Base-by-base conservation (phyloP, 805 yeast species). In the Candida dendrica region DNA sequence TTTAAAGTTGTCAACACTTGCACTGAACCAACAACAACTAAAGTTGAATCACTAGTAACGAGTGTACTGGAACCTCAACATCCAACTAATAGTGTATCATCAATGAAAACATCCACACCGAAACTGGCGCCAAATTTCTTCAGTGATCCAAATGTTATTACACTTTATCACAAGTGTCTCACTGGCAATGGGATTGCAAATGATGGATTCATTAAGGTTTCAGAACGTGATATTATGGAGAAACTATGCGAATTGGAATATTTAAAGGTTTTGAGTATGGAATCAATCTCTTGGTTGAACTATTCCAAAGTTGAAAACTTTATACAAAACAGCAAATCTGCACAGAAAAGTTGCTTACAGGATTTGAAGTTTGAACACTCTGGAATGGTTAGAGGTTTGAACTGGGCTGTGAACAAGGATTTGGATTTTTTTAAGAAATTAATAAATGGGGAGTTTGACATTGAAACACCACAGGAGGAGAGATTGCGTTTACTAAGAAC, bases 211-310 rank as follows among this genome's bases (percentile, higher is more conserved):
- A 29, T 32, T 39, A 13, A 48, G 46, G 13, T 47, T 40, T 30
- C 47, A 37, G 38, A 31, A 27, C 45, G 55, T 35, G 56, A 58
- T 36, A 50, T 59, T 18, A 34, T 56, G 31, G 31, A 34, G 6
- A 45, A 26, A 52, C 52, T 68, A 42, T 68, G 44, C 27, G 56
- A 53, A 36, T 55, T 77, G 42, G 59, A 44, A 46, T 64, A 58
- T 38, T 59, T 71, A 48, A 66, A 68, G 40, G 5, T 34, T 3
- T 51, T 55, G 40, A 42, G 30, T 44, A 57, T 72, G 50, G 60
- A 65, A 19, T 71, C 71, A 8, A 68, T 68, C 59, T 68, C 71
- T 41, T 77, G 76, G 80, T 55, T 70, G 32, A 69, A 61, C 51
- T 71, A 63, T 50, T 66, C 49, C 42, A 41, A 63, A 40, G 57